Base-by-base conservation (phyloP, 306 rosid species). In the Cucurbita maxima region DNA sequence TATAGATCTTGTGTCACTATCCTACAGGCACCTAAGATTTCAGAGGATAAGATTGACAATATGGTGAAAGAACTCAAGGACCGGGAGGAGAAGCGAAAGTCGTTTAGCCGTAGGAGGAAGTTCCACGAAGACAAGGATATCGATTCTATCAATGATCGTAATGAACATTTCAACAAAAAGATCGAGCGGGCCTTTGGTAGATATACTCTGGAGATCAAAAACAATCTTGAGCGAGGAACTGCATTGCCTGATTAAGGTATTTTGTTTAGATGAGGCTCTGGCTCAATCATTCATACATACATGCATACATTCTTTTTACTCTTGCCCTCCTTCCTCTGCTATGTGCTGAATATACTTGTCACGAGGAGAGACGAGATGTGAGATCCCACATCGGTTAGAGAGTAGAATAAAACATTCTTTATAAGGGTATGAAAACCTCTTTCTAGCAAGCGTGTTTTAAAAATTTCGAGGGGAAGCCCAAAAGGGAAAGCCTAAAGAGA, bases 181-280 rank as follows among this genome's bases (percentile, higher is more conserved):
- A 91, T 94, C 76, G 97, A 94, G 76, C 92, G 99, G 57, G 99
- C 99, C 82, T 94, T 94, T 64, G 99, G 99, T 47, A 91, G 78
- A 84, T 91, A 91, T 95, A 94, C 99, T 1, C 77, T 94, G 85
- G 99, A 94, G 88, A 94, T 94, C 64, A 94, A 94, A 79, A 94
- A 94, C 85, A 94, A 94, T 80, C 99, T 94, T 12, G 99, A 94
- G 87, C 91, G 99, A 4, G 97, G 99, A 80, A 94, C 99, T 76
- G 99, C 99, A 8, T 78, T 94, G 75, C 97, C 99, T 1, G 97
- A 94, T 80, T 94, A 77, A 86, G 83, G 77, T 52, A 69, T 78
- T 30, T 30, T 41, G n/a, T 45, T 62, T 74, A 54, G 63, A 63
- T 9, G 51, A n/a, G 52, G 50, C 71, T 9, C 34, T 63, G 48